These are phyloP conservation scores for Coemansia sp. DNA, from an alignment of 192 early-diverging fungal species.

Conservation along the genomic window DNA sequence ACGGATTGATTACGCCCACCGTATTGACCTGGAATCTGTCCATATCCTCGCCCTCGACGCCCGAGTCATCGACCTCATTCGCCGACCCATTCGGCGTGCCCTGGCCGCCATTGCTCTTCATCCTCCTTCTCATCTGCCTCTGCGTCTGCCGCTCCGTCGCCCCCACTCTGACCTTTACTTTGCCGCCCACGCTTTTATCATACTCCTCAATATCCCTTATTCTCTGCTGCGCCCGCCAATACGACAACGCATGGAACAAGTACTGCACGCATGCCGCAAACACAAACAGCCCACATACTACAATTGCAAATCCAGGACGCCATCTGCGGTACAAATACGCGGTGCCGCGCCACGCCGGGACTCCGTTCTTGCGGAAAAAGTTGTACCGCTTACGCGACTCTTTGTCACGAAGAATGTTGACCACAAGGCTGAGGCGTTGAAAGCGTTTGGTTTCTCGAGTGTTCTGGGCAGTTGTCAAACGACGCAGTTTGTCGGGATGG, in stretches of 20 bases:
- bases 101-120: slow-evolving; percentile 13
- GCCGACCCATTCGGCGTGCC: no score
- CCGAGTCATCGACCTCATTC: slow-evolving; percentile 32
- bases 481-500: slow-evolving; percentile 74
- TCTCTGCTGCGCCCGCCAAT: slow-evolving; percentile 59
- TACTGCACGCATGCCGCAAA: slow-evolving; percentile 65
- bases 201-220: slow-evolving; percentile 47
- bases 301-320: slow-evolving; percentile 65
- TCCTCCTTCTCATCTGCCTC: slow-evolving; percentile 18
- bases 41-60: slow-evolving; percentile 36
- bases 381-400: slow-evolving; percentile 69
- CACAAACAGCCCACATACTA: slow-evolving; percentile 52
- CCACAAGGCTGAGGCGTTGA: slow-evolving; percentile 62
- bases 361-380: slow-evolving; percentile 77
- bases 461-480: slow-evolving; percentile 16
- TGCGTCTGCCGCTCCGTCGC: slow-evolving; percentile 11
- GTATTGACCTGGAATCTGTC: slow-evolving; percentile 34
- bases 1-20: slow-evolving; percentile 51
- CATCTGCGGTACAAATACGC: slow-evolving; percentile 71
- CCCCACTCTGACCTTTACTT: slow-evolving; percentile 9
- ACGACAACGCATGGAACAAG: slow-evolving; percentile 58
- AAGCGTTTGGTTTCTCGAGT: slow-evolving; percentile 58
- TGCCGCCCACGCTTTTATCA: slow-evolving; percentile 12
- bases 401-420: slow-evolving; percentile 61
- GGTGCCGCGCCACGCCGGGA: slow-evolving; percentile 76